Conservation (phyloP, 306 rosid species). For the Canavalia ensiformis region DNA sequence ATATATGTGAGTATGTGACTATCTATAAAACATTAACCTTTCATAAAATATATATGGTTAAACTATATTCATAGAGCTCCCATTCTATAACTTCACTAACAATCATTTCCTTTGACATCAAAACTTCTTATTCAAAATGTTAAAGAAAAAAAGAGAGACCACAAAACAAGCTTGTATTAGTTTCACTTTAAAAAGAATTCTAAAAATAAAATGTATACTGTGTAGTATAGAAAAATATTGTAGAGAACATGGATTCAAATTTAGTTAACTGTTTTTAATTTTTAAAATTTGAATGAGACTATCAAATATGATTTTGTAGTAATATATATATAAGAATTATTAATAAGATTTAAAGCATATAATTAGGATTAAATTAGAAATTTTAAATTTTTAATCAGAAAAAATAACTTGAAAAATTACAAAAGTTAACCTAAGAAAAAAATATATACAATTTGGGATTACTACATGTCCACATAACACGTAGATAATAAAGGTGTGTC, state of each 20-base stretch:
- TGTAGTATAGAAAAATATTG: neutral
- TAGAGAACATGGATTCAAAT: neutral
- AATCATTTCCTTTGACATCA: neutral
- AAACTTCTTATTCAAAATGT: neutral
- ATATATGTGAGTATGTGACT: neutral
- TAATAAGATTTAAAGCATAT: neutral
- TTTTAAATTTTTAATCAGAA: too few species aligned
- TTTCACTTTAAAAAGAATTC: neutral
- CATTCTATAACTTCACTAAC: neutral
- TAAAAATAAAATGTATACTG: neutral
- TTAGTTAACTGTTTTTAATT: neutral
- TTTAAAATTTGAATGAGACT: neutral
- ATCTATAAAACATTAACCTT: neutral
- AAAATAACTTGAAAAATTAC: too few species aligned
- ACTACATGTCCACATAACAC: too few species aligned
- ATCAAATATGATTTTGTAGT: constrained; percentile 3
- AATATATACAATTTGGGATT: too few species aligned
- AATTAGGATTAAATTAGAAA: neutral
- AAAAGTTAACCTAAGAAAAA: too few species aligned
- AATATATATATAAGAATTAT: neutral
- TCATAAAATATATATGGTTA: neutral
- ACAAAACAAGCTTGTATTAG: neutral
- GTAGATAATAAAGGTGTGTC: too few species aligned
- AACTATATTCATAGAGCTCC: neutral
- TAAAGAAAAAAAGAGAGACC: neutral